Evolutionary conservation across 1,284 basidiomycete genomes (phyloP).

Genomic region (Ganoderma sinense): DNA sequence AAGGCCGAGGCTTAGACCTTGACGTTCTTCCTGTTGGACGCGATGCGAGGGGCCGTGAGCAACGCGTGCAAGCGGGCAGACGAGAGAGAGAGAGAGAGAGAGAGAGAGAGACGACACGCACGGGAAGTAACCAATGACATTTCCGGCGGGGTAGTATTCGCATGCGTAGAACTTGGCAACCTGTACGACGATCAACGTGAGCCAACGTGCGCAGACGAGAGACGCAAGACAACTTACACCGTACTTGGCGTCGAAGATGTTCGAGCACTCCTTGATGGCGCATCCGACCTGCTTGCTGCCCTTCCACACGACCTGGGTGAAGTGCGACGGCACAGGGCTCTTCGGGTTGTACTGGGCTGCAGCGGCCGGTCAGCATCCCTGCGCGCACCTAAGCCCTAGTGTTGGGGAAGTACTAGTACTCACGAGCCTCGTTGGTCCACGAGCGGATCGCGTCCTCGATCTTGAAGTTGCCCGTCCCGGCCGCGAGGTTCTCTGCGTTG

Average conservation of each 20-base stretch:
- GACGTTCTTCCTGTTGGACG: not conserved
- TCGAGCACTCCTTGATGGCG: conserved; percentile 57
- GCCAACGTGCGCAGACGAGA: no score
- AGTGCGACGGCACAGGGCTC: conserved; percentile 70
- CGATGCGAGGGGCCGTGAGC: not conserved
- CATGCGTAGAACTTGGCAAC: conserved; percentile 67
- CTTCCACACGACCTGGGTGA: conserved; percentile 79
- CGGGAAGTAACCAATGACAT: conserved; percentile 68
- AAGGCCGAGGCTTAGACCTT: not conserved
- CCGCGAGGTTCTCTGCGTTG: conserved; percentile 64
- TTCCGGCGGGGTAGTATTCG: conserved; percentile 71
- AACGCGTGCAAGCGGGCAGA: not conserved
- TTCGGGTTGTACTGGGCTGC: conserved; percentile 62
- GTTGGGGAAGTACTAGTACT: no score
- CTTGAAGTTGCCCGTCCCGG: not conserved
- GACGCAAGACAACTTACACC: conserved; percentile 50
- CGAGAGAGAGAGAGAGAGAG: not conserved
- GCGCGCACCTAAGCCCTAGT: no score
- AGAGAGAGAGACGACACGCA: conserved; percentile 50
- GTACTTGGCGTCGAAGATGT: conserved; percentile 58
- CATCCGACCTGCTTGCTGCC: conserved; percentile 67
- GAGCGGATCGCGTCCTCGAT: not conserved
- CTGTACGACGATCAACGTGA: conserved; percentile 29
- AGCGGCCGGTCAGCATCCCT: no score
- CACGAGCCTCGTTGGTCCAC: not conserved